Evolutionary conservation across 164 flowering plant species (phyloP).

Genomic region (Aristolochia californica): DNA sequence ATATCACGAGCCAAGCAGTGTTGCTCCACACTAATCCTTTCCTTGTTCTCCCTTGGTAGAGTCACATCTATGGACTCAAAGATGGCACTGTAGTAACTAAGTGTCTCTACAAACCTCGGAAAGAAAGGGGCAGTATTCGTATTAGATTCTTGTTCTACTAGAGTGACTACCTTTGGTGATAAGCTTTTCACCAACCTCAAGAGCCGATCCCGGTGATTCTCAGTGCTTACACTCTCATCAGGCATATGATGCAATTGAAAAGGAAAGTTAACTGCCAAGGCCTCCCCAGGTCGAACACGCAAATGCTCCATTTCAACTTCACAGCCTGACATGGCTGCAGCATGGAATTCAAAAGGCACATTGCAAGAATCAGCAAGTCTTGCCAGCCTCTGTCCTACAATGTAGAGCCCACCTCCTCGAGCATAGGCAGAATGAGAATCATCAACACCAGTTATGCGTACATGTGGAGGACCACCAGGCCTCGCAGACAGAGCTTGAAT

Average conservation of each 20-base stretch:
- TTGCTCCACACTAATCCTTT: constrained; percentile 65
- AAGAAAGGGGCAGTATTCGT: constrained; percentile 58
- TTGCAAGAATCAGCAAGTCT: constrained; percentile 44
- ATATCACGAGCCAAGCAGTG: constrained; percentile 72
- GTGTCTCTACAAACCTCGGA: constrained; percentile 49
- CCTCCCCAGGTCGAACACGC: constrained; percentile 42
- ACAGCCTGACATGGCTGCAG: constrained; percentile 29
- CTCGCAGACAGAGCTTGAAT: constrained; percentile 63
- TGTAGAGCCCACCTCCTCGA: constrained; percentile 54
- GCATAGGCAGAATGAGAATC: constrained; percentile 55
- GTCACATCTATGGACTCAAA: constrained; percentile 66
- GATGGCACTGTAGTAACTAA: constrained; percentile 47
- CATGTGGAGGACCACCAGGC: constrained; percentile 60
- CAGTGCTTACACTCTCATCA: constrained; percentile 59
- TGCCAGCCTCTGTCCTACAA: constrained; percentile 55
- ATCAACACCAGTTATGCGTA: constrained; percentile 68
- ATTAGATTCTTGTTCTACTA: constrained; percentile 74
- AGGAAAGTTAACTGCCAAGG: constrained; percentile 67
- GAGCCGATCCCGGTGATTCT: constrained; percentile 63
- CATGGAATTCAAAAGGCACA: constrained; percentile 64
- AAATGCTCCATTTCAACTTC: constrained; percentile 38
- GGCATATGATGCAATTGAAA: constrained; percentile 68
- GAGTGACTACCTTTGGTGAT: constrained; percentile 73
- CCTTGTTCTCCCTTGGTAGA: constrained; percentile 55
- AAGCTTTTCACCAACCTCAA: constrained; percentile 56